Evolutionary conservation across 805 yeast species (phyloP).

Genomic region (Saccharomycopsis fodiens): DNA sequence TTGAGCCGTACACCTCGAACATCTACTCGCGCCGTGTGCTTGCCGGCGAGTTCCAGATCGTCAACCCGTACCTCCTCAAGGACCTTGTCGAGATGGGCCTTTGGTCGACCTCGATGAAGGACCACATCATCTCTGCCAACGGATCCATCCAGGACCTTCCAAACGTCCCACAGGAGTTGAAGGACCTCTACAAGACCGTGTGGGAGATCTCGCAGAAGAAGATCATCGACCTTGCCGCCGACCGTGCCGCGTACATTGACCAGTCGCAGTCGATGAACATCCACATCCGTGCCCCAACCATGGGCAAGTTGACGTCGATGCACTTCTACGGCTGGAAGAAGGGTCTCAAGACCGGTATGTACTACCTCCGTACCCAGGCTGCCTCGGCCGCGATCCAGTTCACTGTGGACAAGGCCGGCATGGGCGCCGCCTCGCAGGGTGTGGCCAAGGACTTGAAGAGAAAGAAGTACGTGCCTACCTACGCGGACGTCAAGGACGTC

Average conservation of each 20-base stretch:
- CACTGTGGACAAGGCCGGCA: constrained; percentile 47
- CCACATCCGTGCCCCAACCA: constrained; percentile 81
- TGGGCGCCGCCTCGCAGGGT: constrained; percentile 18
- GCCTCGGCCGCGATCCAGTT: constrained; percentile 96
- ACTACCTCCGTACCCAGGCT: constrained; percentile 94
- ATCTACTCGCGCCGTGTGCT: constrained; percentile 84
- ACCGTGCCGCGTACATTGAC: constrained; percentile 73
- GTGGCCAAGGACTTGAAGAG: constrained; percentile 24
- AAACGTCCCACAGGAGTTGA: constrained; percentile 66
- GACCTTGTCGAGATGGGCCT: constrained; percentile 77
- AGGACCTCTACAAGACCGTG: constrained; percentile 81
- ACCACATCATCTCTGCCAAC: constrained; percentile 61
- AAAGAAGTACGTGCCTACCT: constrained; percentile 28
- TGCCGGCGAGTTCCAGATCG: constrained; percentile 91
- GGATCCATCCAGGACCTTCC: constrained; percentile 82
- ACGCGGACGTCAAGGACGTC: constrained; percentile 19
- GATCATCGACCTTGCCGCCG: constrained; percentile 72
- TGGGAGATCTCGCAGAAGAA: constrained; percentile 92
- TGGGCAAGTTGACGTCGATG: constrained; percentile 96
- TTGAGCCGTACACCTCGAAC: constrained; percentile 93
- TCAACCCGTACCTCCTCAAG: constrained; percentile 75
- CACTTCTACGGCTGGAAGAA: constrained; percentile 99
- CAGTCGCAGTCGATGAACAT: constrained; percentile 93
- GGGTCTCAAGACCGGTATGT: constrained; percentile 98
- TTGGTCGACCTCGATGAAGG: constrained; percentile 78